These are phyloP conservation scores for Pseudocercospora ulei DNA, from an alignment of 2,329 filamentous ascomycete species.

Conservation along the genomic window DNA sequence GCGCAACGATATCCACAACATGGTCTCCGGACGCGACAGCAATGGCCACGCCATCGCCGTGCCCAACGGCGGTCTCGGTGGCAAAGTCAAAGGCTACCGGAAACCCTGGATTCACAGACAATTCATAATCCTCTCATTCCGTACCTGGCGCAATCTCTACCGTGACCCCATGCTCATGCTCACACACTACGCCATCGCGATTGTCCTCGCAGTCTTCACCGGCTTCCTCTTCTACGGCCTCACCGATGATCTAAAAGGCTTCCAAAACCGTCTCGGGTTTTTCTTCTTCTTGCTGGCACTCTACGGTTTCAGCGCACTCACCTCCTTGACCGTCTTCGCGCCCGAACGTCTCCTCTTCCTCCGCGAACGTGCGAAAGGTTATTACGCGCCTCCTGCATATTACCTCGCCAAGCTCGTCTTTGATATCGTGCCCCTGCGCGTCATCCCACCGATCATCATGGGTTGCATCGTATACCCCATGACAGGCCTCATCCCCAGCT, in stretches of 20 bases:
- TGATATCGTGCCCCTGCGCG: conserved; percentile 85
- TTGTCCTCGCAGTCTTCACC: conserved; percentile 83
- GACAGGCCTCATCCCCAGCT: conserved; percentile 80
- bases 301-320: conserved; percentile 93
- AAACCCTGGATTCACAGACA: conserved; percentile 71
- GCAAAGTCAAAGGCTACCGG: conserved; percentile 62
- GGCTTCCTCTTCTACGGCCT: conserved; percentile 94
- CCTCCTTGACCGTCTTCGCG: conserved; percentile 86
- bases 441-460: conserved; percentile 90
- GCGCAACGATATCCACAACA: conserved; percentile 66
- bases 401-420: conserved; percentile 97
- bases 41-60: conserved; percentile 50
- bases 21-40: conserved; percentile 55
- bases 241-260: conserved; percentile 90
- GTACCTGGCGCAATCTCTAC: conserved; percentile 96
- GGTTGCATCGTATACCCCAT: conserved; percentile 95
- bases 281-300: conserved; percentile 96
- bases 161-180: conserved; percentile 97
- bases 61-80: conserved; percentile 43
- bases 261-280: conserved; percentile 91
- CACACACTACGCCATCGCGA: conserved; percentile 94
- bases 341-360: conserved; percentile 84
- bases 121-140: conserved; percentile 76
- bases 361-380: conserved; percentile 88
- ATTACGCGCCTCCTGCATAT: conserved; percentile 89